These are phyloP conservation scores for Boechera divaricarpa DNA, from an alignment of 345 rosid species.

Conservation along the genomic window DNA sequence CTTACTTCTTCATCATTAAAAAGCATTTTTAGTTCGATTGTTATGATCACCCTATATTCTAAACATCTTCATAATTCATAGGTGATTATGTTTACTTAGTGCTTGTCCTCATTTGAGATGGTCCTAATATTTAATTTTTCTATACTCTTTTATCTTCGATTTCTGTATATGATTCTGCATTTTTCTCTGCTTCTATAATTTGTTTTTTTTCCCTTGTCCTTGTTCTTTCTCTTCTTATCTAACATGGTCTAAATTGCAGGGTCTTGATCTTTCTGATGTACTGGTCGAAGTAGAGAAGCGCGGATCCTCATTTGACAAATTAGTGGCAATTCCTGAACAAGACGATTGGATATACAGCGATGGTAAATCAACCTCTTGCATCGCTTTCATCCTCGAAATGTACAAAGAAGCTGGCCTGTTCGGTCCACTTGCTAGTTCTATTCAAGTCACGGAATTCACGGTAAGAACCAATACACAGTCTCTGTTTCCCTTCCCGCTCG, in stretches of 20 bases:
- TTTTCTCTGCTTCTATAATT: background rate
- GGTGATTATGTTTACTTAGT: background rate
- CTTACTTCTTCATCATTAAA: background rate
- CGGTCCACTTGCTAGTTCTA: slow-evolving; percentile 57
- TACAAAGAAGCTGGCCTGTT: slow-evolving; percentile 95
- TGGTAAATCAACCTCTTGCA: slow-evolving; percentile 91
- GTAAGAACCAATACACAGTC: slow-evolving; percentile 49
- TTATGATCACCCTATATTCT: background rate
- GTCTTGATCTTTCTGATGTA: slow-evolving; percentile 75
- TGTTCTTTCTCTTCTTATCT: background rate
- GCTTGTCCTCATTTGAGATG: slow-evolving; percentile 14
- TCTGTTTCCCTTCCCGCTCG: background rate
- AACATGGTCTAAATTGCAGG: slow-evolving; percentile 51
- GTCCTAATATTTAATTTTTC: background rate
- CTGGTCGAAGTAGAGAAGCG: slow-evolving; percentile 87
- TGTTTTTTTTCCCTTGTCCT: background rate
- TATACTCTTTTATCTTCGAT: background rate
- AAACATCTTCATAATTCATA: slow-evolving; percentile 1
- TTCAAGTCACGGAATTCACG: slow-evolving; percentile 98
- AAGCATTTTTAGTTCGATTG: too few relatives aligned
- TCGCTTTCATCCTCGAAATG: slow-evolving; percentile 90
- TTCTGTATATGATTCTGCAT: slow-evolving; percentile 19
- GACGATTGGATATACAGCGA: slow-evolving; percentile 93
- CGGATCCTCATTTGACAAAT: slow-evolving; percentile 79
- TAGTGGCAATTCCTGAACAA: slow-evolving; percentile 83